phyloP scores from a whole-genome alignment of 1,284 basidiomycete genomes.

The Boletus sp. region DNA sequence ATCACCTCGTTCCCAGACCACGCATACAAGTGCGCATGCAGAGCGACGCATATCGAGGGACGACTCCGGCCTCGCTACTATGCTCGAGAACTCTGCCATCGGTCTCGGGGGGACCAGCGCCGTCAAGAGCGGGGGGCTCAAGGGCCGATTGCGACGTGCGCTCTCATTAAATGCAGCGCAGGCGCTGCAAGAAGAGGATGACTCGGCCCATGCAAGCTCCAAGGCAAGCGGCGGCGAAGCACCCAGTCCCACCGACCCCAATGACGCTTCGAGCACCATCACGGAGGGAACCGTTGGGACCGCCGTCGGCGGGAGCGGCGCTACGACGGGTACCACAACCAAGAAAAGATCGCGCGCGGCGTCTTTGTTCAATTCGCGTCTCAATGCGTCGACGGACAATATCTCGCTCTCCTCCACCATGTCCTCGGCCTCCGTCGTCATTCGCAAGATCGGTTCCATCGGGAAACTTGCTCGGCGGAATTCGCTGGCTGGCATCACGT shows the following conservation, averaged over 20 bases:
- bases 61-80: constrained; percentile 65
- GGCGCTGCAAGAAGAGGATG: constrained; percentile 55
- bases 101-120: constrained; percentile 34
- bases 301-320: constrained; percentile 8
- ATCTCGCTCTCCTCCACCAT: constrained; percentile 97
- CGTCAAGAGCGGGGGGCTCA: constrained; percentile 62
- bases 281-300: constrained; percentile 14
- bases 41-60: constrained; percentile 77
- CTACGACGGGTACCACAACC: constrained; percentile 37
- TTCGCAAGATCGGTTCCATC: constrained; percentile 92
- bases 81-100: constrained; percentile 48
- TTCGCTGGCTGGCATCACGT: constrained; percentile 89
- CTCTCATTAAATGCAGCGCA: constrained; percentile 62
- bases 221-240: constrained; percentile 26
- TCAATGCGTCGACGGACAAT: constrained; percentile 95
- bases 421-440: constrained; percentile 94
- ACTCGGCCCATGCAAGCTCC: constrained; percentile 26
- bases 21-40: constrained; percentile 24
- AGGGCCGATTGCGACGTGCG: constrained; percentile 71
- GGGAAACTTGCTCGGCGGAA: constrained; percentile 90
- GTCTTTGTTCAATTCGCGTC: constrained; percentile 82
- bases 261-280: constrained; percentile 29
- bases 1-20: constrained; percentile 28
- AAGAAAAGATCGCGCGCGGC: constrained; percentile 70
- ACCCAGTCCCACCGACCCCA: constrained; percentile 27